Evolutionary conservation across 257 asterid species (phyloP).

Genomic region (Rubia yunnanensis): DNA sequence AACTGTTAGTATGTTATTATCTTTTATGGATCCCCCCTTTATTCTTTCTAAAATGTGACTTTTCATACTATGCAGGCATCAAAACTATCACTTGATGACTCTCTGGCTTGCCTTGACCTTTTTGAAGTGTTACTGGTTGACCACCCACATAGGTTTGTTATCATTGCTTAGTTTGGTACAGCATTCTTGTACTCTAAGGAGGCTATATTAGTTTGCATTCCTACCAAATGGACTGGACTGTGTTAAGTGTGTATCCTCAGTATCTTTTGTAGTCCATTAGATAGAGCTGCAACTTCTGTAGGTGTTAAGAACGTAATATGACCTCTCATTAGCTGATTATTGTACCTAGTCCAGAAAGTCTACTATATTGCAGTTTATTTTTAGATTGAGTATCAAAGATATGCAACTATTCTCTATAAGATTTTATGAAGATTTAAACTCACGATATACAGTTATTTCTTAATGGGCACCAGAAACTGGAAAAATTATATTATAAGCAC

Average conservation of each 20-base stretch:
- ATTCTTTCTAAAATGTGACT: background rate
- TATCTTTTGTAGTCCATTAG: background rate
- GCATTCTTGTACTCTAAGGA: background rate
- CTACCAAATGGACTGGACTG: background rate
- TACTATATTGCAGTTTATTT: background rate
- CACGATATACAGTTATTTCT: background rate
- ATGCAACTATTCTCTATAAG: background rate
- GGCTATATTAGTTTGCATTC: background rate
- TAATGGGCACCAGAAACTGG: background rate
- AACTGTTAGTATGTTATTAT: background rate
- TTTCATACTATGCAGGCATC: conserved; percentile 53
- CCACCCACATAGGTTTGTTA: conserved; percentile 66
- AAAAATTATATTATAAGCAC: background rate
- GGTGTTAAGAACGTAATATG: background rate
- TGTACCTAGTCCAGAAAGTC: background rate
- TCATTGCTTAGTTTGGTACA: background rate
- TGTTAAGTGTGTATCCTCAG: background rate
- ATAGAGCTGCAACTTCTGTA: background rate
- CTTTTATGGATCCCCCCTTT: background rate
- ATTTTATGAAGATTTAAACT: background rate
- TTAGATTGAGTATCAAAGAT: background rate
- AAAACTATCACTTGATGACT: conserved; percentile 72
- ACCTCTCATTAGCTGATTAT: background rate
- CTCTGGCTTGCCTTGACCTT: conserved; percentile 71
- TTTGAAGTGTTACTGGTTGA: conserved; percentile 79